Conservation (phyloP, 2,329 filamentous ascomycete genomes). For the Ramichloridium luteum region DNA sequence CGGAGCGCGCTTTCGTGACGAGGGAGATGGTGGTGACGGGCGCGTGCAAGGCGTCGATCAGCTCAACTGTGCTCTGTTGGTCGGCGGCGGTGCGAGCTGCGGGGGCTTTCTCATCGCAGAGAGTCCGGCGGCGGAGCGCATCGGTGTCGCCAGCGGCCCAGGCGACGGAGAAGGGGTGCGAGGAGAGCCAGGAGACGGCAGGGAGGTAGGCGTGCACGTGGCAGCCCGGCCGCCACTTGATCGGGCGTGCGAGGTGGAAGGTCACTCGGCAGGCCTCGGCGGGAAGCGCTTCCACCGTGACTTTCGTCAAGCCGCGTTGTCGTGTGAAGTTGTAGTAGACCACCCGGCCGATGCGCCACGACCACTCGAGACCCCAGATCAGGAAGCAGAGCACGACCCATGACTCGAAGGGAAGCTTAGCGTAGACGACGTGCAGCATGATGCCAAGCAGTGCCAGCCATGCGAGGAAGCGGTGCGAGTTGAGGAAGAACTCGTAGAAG, state of each 20-base stretch:
- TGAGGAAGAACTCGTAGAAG: constrained; percentile 95
- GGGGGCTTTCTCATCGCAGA: background rate
- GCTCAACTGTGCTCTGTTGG: constrained; percentile 8
- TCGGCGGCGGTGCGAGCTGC: constrained; percentile 6
- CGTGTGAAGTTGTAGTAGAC: constrained; percentile 43
- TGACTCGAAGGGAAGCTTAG: constrained; percentile 54
- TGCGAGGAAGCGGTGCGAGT: constrained; percentile 67
- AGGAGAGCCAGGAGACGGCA: constrained; percentile 26
- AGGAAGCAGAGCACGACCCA: constrained; percentile 63
- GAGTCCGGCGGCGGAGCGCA: constrained; percentile 2
- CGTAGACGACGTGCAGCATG: constrained; percentile 64
- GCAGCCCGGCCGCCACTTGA: constrained; percentile 42
- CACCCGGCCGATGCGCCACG: constrained; percentile 37
- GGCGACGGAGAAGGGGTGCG: constrained; percentile 40
- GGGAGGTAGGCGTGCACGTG: constrained; percentile 52
- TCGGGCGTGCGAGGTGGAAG: constrained; percentile 44
- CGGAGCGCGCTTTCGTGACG: constrained; percentile 60
- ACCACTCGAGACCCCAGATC: constrained; percentile 63
- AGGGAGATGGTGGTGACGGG: constrained; percentile 47
- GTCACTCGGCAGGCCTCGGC: constrained; percentile 50
- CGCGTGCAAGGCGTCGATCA: constrained; percentile 11
- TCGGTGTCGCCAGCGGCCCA: constrained; percentile 24
- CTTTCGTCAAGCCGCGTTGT: constrained; percentile 36
- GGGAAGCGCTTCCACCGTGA: constrained; percentile 47
- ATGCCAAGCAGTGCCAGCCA: constrained; percentile 56